These are phyloP conservation scores for Balansia obtecta DNA, from an alignment of 2,329 filamentous ascomycete genomes.

Conservation along the genomic window DNA sequence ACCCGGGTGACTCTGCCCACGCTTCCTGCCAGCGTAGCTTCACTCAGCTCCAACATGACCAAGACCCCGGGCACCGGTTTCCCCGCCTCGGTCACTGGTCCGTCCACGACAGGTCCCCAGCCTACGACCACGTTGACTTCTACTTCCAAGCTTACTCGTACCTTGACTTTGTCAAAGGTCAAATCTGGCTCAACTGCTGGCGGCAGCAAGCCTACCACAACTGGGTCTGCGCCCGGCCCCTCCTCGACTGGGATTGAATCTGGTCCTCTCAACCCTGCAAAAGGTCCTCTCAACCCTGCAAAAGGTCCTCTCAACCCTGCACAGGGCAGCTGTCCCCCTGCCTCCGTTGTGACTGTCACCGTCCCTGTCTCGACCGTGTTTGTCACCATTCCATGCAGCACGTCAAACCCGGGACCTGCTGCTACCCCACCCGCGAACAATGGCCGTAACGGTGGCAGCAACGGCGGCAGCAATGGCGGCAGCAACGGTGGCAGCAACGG, in stretches of 20 bases:
- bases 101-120: constrained; percentile 10
- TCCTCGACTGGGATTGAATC: too few species aligned
- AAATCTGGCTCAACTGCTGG: constrained; percentile 1
- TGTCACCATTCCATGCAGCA: constrained; percentile 19
- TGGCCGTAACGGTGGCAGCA: neutral
- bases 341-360: constrained; percentile 16
- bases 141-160: constrained; percentile 24
- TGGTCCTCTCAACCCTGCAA: constrained; percentile 8
- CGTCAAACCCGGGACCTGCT: constrained; percentile 2
- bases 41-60: constrained; percentile 10
- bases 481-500: neutral
- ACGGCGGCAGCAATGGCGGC: constrained; percentile 7
- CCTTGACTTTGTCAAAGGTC: constrained; percentile 17
- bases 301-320: constrained; percentile 9
- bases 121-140: constrained; percentile 25
- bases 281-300: constrained; percentile 8
- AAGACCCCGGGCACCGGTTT: constrained; percentile 18
- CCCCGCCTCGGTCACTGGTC: constrained; percentile 14
- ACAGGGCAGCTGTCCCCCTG: constrained; percentile 9
- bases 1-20: neutral
- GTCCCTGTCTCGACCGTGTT: constrained; percentile 23
- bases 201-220: constrained; percentile 10
- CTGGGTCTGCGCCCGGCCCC: constrained; percentile 10
- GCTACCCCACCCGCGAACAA: constrained; percentile 13
- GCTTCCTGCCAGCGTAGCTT: constrained; percentile 12